A percentile compares a stretch with the other conserved stretches of the same genome.
Conservation (phyloP, 495 filamentous ascomycete genomes). For the Thozetella sp. region DNA sequence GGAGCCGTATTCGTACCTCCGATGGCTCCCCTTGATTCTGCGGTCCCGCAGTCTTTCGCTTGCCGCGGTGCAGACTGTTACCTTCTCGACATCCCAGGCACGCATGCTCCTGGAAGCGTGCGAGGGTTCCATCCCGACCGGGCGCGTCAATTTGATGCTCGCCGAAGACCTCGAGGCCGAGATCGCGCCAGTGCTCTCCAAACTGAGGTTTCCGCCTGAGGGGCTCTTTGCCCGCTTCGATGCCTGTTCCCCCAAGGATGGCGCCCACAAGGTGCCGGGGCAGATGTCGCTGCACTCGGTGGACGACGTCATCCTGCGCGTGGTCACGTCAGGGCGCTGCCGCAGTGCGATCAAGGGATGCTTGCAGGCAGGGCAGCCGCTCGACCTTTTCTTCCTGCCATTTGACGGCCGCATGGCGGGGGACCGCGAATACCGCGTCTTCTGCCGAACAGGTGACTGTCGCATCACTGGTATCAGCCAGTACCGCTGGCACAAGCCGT, state of each 20-base stretch:
- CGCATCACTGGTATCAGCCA: slow-evolving; percentile 32
- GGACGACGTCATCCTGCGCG: slow-evolving; percentile 20
- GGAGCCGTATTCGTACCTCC: slow-evolving; percentile 18
- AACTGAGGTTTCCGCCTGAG: slow-evolving; percentile 16
- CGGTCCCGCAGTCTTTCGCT: slow-evolving; percentile 8
- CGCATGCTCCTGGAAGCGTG: slow-evolving; percentile 13
- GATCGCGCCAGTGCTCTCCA: slow-evolving; percentile 12
- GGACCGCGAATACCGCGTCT: slow-evolving; percentile 31
- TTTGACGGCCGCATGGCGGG: slow-evolving; percentile 25
- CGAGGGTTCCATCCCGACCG: slow-evolving; percentile 11
- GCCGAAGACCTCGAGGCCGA: slow-evolving; percentile 17
- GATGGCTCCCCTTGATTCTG: slow-evolving; percentile 25
- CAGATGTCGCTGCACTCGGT: slow-evolving; percentile 13
- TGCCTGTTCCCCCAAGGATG: slow-evolving; percentile 33
- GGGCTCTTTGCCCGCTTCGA: slow-evolving; percentile 31
- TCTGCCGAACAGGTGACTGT: slow-evolving; percentile 20
- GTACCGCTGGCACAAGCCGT: slow-evolving; percentile 30
- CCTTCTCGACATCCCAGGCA: slow-evolving; percentile 7
- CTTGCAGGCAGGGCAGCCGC: neutral
- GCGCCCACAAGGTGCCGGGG: slow-evolving; percentile 15
- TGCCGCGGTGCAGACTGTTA: slow-evolving; percentile 11
- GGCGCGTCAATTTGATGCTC: slow-evolving; percentile 13
- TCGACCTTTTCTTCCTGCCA: slow-evolving; percentile 26
- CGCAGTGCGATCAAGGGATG: slow-evolving; percentile 15
- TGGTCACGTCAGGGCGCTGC: slow-evolving; percentile 25